Base-by-base conservation (phyloP, 331 rosid species). In the Arachis monticola region DNA sequence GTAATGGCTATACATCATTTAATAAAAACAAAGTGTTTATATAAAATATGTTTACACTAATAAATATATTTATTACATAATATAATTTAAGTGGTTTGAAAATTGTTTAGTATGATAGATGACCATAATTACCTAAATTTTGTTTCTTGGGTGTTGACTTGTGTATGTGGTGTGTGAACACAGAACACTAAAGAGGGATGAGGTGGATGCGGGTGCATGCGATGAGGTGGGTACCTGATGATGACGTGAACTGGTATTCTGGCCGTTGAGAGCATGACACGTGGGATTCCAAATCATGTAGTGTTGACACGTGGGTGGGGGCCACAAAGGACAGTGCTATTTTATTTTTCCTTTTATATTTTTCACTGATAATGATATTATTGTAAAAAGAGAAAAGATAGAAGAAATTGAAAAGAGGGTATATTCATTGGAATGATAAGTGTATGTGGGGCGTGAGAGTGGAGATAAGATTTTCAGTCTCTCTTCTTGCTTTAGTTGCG, bases 291-390 rank as follows among this genome's bases (percentile, higher is more conserved):
- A 13, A 81, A 42, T n/a, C 0, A 1, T 0, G 3, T 32, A 76
- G 75, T 10, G 42, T 1, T 40, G 92, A 89, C 93, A 85, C 92
- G 88, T 91, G 87, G 56, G 64, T 38, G 81, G 91, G 86, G 68
- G 31, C 83, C 87, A 62, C 44, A 47, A n/a, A 8, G 69, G 77
- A 78, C 65, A 73, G 53, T 70, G 77, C 17, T 12, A 60, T 79
- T 50, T 68, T 68, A 2, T 5, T 79, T 66, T 38, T 3, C 8
- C 6, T 12, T 14, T 22, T 22, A 22, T 22, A 22, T 22, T 22
- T 22, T 22, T 22, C 27, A 22, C 27, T 22, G 27, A 22, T 22
- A 22, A 22, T 22, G 27, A 22, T 22, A 22, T 22, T 22, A 22
- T 22, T 22, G 27, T 22, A 22, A 22, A 66, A 67, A 75, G 42